Evolutionary conservation across 2,329 filamentous ascomycete species (phyloP).

Genomic region (Ramularia endophylla): DNA sequence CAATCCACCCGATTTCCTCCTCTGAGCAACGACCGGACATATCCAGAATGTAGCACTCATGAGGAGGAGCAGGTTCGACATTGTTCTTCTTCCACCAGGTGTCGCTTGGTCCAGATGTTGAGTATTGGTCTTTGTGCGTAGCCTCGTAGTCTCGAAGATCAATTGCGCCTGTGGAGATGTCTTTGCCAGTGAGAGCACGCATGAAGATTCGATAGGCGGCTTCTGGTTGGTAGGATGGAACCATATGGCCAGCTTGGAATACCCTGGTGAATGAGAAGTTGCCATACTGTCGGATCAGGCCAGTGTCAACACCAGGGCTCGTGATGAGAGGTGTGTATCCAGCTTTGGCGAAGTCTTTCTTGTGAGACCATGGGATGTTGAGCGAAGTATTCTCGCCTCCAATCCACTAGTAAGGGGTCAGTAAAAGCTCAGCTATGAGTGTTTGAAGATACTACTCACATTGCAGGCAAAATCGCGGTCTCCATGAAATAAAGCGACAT

Average conservation of each 20-base stretch:
- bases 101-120: constrained; percentile 22
- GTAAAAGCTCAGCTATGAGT: background rate
- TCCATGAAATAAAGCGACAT: constrained; percentile 66
- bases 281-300: constrained; percentile 28
- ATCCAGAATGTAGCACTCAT: constrained; percentile 24
- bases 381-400: constrained; percentile 50
- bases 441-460: constrained; percentile 38
- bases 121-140: constrained; percentile 14
- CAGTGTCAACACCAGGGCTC: constrained; percentile 18
- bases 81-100: constrained; percentile 30
- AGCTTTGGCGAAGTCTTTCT: constrained; percentile 41
- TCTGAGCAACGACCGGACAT: constrained; percentile 17
- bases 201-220: constrained; percentile 35
- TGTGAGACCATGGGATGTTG: constrained; percentile 41
- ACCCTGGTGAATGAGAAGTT: constrained; percentile 40
- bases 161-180: constrained; percentile 32
- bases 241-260: constrained; percentile 47
- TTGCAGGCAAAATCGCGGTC: constrained; percentile 52
- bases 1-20: constrained; percentile 26
- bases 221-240: constrained; percentile 34
- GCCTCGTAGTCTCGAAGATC: constrained; percentile 15
- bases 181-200: constrained; percentile 28
- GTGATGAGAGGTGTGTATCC: constrained; percentile 39
- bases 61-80: constrained; percentile 21
- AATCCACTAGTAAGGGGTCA: constrained; percentile 37